Base-by-base conservation (phyloP, 1,139 yeast genomes). In the Saccharomyces pastorianus region DNA sequence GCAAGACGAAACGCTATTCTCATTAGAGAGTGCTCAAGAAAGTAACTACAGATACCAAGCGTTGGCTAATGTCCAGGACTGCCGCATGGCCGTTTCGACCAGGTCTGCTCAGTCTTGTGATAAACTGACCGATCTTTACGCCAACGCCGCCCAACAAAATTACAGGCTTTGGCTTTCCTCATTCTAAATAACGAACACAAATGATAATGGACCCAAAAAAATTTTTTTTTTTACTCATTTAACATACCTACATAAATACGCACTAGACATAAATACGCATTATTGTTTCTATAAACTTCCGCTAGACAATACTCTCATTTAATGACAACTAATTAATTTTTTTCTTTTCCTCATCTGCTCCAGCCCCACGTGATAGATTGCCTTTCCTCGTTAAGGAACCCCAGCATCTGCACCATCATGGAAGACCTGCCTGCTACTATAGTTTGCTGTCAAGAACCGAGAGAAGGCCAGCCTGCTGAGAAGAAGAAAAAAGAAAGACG, bases 111-210 rank as follows among this genome's bases (percentile, higher is more conserved):
- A 32, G 14, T 32, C 27, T 8, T 46, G 29, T 26, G 41, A 26
- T 14, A 28, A 14, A 47, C 23, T 47, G 41, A 28, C 32, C 23
- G 55, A 51, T 17, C 41, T 47, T n/a, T 53, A 49, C 44, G 57
- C 59, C 28, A 56, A 58, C 42, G 58, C 61, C n/a, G 63, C 66
- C 9, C 65, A 62, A 53, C 64, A 62, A 54, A 64, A 64, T 53
- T 64, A 64, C 56, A 56, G 61, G 54, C 49, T 62, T 34, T 64
- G 67, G 67, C 52, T 64, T 41, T 55, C 61, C 5, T 53, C 59
- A 7, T 54, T 58, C 26, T 58, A 54, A 56, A 31, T 31, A 34
- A 13, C 11, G 17, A 26, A n/a, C 17, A 9, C 5, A 9, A 28
- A 28, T 28, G 11, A 28, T 8, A 31, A 31, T 31, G 34, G 34